These are phyloP conservation scores for Populus pruinosa DNA, from an alignment of 345 rosid species.

Conservation along the genomic window DNA sequence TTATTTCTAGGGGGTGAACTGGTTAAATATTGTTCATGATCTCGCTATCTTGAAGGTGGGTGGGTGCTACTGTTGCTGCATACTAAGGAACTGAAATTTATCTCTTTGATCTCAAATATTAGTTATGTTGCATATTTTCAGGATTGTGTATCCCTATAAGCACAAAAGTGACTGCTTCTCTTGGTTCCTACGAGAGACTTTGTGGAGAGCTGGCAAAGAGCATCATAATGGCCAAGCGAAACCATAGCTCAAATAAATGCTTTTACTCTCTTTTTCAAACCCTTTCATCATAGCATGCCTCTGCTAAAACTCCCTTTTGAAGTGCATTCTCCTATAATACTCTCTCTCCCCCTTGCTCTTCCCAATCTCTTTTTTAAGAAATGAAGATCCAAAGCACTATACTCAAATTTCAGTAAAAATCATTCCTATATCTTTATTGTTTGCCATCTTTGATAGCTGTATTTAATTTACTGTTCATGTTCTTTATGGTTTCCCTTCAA, in stretches of 20 bases:
- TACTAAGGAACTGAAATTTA: conserved; percentile 9
- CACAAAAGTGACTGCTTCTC: conserved; percentile 29
- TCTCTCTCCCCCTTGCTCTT: not conserved
- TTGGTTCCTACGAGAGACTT: conserved; percentile 16
- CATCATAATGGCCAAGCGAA: conserved; percentile 4
- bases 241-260: conserved; percentile 1
- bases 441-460: conserved; percentile 29
- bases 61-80: conserved; percentile 29
- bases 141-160: conserved; percentile 17
- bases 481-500: conserved; percentile 43
- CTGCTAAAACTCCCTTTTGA: conserved; percentile 2
- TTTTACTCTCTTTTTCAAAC: conserved; percentile 4
- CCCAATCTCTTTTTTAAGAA: not conserved
- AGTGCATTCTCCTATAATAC: not conserved
- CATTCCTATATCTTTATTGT: conserved; percentile 32
- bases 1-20: not conserved
- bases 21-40: not conserved
- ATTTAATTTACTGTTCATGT: conserved; percentile 18
- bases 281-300: conserved; percentile 19
- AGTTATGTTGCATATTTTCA: conserved; percentile 16
- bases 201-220: not conserved
- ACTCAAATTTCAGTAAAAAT: conserved; percentile 21
- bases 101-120: conserved; percentile 1
- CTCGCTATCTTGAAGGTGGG: not conserved
- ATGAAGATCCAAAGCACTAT: conserved; percentile 20